Conservation (phyloP, 495 filamentous ascomycete genomes). For the Penicillium macrosclerotiorum region DNA sequence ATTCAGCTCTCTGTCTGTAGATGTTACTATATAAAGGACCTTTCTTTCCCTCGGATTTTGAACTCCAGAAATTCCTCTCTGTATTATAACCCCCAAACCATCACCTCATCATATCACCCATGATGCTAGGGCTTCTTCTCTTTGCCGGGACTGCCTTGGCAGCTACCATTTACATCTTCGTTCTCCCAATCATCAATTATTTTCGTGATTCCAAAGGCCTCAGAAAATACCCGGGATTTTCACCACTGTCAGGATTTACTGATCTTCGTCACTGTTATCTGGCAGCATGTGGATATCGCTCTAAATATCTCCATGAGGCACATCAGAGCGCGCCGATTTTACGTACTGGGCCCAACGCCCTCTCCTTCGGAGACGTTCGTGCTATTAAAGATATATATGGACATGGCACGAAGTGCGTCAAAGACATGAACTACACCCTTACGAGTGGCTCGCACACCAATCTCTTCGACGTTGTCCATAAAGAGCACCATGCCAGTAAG, state of each 20-base stretch:
- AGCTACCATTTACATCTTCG: conserved; percentile 24
- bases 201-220: conserved; percentile 36
- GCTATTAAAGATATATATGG: conserved; percentile 53
- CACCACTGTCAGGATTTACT: conserved; percentile 33
- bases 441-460: conserved; percentile 35
- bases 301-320: conserved; percentile 27
- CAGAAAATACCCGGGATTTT: conserved; percentile 39
- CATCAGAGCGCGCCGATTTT: conserved; percentile 38
- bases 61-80: too few relatives aligned
- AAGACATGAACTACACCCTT: conserved; percentile 41
- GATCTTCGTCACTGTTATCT: conserved; percentile 33
- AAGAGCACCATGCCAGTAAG: conserved; percentile 36
- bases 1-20: too few relatives aligned
- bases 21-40: too few relatives aligned
- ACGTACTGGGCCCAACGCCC: conserved; percentile 45
- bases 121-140: too few relatives aligned
- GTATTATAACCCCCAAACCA: too few relatives aligned
- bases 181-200: conserved; percentile 28
- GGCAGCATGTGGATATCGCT: conserved; percentile 27
- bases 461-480: conserved; percentile 35
- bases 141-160: too few relatives aligned
- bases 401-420: conserved; percentile 42
- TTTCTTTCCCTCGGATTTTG: too few relatives aligned
- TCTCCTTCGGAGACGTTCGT: conserved; percentile 36
- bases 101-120: too few relatives aligned